A percentile compares a stretch with the other conserved stretches of the same genome.
Evolutionary conservation across 106 monocot genomes (phyloP).

Genomic region (Posidonia australis): DNA sequence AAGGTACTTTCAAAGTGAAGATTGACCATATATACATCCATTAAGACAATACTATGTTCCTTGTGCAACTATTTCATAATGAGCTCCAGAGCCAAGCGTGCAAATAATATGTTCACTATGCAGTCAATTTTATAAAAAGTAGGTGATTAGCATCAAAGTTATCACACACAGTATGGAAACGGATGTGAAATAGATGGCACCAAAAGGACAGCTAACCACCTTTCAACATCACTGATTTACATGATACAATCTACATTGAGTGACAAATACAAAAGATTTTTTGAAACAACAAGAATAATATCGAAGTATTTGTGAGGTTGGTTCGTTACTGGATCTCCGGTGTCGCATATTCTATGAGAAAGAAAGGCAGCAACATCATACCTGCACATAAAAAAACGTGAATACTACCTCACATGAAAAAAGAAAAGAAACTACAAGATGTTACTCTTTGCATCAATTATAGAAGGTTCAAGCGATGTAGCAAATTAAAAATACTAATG

Average conservation of each 20-base stretch:
- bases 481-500: background rate
- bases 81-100: too few species aligned
- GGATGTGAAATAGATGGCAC: too few species aligned
- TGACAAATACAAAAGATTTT: background rate
- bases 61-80: too few species aligned
- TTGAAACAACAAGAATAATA: background rate
- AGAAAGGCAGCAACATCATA: constrained; percentile 90
- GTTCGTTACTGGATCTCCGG: constrained; percentile 61
- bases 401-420: background rate
- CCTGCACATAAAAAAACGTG: constrained; percentile 34
- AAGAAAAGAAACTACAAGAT: background rate
- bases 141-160: too few species aligned
- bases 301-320: background rate
- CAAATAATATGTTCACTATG: too few species aligned
- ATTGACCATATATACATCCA: too few species aligned
- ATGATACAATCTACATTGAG: background rate
- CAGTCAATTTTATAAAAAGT: too few species aligned
- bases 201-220: too few species aligned
- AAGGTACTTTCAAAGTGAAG: too few species aligned
- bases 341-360: constrained; percentile 69
- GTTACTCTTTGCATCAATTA: background rate
- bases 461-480: background rate
- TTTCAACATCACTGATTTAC: background rate
- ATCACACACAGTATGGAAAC: too few species aligned
- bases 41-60: too few species aligned